Conservation (phyloP, 1,139 yeast genomes). For the Debaryomyces fabryi region DNA sequence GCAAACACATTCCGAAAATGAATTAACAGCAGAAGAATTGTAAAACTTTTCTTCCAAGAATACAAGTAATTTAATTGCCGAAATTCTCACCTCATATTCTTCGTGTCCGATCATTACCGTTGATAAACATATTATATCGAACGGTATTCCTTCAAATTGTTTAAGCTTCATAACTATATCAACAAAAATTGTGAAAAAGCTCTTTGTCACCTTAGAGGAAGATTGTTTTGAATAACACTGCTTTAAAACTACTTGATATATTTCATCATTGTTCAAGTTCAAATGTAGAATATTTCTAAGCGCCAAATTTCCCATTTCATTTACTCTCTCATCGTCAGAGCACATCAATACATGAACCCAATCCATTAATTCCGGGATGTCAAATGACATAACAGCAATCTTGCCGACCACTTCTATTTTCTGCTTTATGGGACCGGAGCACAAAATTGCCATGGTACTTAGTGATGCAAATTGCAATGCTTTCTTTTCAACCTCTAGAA, state of each 20-base stretch:
- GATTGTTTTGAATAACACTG: slow-evolving; percentile 68
- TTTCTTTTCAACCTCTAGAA: slow-evolving; percentile 79
- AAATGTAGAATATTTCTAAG: slow-evolving; percentile 62
- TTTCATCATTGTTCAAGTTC: slow-evolving; percentile 58
- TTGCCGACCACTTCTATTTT: slow-evolving; percentile 47
- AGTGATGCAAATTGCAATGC: slow-evolving; percentile 72
- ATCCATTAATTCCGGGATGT: slow-evolving; percentile 62
- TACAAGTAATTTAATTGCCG: slow-evolving; percentile 62
- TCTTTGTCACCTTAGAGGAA: slow-evolving; percentile 55
- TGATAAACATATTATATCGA: slow-evolving; percentile 65
- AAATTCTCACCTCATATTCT: slow-evolving; percentile 56
- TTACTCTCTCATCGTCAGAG: slow-evolving; percentile 60
- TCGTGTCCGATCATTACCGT: slow-evolving; percentile 72
- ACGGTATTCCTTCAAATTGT: slow-evolving; percentile 46
- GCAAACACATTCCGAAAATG: slow-evolving; percentile 62
- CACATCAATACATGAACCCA: slow-evolving; percentile 79
- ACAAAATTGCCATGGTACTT: slow-evolving; percentile 81
- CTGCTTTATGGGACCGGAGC: slow-evolving; percentile 65
- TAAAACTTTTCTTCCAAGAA: slow-evolving; percentile 57
- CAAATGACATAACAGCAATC: slow-evolving; percentile 63
- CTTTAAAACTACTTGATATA: slow-evolving; percentile 63
- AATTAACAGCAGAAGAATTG: slow-evolving; percentile 44
- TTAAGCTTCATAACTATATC: slow-evolving; percentile 53
- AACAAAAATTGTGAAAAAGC: slow-evolving; percentile 72
- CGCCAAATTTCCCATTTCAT: slow-evolving; percentile 72